Evolutionary conservation across 805 yeast genomes (phyloP), one percentile per base, ranked within the genome.

Genomic region (Kluyveromyces nonfermentans): DNA sequence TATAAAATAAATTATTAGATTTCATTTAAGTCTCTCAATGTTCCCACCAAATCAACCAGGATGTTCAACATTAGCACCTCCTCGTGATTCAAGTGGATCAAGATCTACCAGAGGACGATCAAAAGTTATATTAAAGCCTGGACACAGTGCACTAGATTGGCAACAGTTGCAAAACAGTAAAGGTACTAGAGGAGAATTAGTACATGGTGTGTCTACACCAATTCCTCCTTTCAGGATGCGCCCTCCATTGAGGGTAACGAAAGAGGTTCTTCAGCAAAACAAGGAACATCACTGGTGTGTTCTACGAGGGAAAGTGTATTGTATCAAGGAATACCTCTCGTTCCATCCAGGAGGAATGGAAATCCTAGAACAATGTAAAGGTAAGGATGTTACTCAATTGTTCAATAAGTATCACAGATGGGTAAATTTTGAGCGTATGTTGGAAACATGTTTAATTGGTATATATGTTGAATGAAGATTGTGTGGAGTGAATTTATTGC

Each of bases 311-410:
- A 82, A 77, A 54, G 95, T 90, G 1, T 90, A 85, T 67, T 86
- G 89, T 56, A 69, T 90, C n/a, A 80, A 96, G 0, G 79, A 83
- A 10, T 90, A 93, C 61, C 57, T 93, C 31, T 69, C 75, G 43
- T 93, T 80, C 61, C 98, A 90, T 53, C 98, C 98, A 0, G 98
- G 98, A 31, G 98, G 98, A 1, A 78, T 76, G 6, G 85, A 87
- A 55, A 65, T 90, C 35, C 69, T 85, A 77, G 74, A 77, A 41
- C 3, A 46, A 21, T 77, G 83, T 54, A 93, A 94, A 1, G 96
- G 96, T 0, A 70, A 71, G 40, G 97, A 90, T 59, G 93, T 90
- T 1, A 86, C 96, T 1, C 51, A 64, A 2, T 56, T 85, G 47
- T 90, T 90, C 56, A 77, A 80, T 61, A 78, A 80, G 62, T 84